phyloP scores from a whole-genome alignment of 768 basidiomycete genomes.

The Erythrobasidium yunnanense region DNA sequence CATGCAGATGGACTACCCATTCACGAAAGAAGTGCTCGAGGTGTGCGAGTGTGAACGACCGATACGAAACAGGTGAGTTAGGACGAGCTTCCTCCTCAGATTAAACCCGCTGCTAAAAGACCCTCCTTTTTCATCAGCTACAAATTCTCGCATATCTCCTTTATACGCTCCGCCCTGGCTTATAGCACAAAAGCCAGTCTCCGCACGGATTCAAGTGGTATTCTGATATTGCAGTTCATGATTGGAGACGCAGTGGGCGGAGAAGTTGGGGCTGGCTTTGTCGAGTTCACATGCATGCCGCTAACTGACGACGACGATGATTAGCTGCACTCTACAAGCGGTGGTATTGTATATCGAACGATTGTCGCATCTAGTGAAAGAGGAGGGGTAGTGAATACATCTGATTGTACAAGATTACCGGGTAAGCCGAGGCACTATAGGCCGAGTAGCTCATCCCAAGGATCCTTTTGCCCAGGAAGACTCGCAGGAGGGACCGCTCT shows the following conservation, averaged over 20 bases:
- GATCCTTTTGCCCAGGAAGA: not conserved
- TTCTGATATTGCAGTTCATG: conserved; percentile 79
- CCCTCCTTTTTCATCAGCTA: conserved; percentile 56
- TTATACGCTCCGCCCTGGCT: conserved; percentile 63
- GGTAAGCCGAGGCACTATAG: not conserved
- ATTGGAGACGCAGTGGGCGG: conserved; percentile 50
- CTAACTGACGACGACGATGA: conserved; percentile 12
- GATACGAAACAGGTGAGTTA: conserved; percentile 59
- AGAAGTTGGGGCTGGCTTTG: conserved; percentile 53
- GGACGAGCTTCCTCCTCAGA: too few species aligned
- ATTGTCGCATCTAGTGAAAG: too few species aligned
- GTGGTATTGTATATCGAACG: too few species aligned
- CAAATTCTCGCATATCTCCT: conserved; percentile 63
- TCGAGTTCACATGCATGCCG: conserved; percentile 57
- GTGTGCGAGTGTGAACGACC: conserved; percentile 65
- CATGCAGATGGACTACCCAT: conserved; percentile 83
- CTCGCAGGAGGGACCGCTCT: not conserved
- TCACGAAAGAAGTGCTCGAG: conserved; percentile 80
- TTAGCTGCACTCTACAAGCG: not conserved
- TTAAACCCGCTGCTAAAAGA: too few species aligned
- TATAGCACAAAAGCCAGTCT: conserved; percentile 78
- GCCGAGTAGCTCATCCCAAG: conserved; percentile 15
- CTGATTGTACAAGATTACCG: not conserved
- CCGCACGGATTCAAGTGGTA: conserved; percentile 68
- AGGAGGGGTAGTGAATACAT: too few species aligned